Evolutionary conservation across 2,329 filamentous ascomycete genomes (phyloP).

Genomic region (Plenodomus tracheiphilus): DNA sequence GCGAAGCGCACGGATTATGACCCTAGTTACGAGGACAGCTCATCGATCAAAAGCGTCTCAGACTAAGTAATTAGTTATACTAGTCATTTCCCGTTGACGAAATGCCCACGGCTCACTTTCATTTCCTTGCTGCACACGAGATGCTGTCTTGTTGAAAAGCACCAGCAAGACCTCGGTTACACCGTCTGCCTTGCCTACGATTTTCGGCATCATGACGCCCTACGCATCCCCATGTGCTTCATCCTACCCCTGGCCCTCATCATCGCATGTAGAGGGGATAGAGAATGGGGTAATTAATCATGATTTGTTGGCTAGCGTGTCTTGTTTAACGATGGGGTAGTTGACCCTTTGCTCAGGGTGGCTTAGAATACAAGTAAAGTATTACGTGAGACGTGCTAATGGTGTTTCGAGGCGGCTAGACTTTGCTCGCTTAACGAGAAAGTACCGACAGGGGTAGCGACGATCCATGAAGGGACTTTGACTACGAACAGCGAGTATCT

Average conservation of each 20-base stretch:
- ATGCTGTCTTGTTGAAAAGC: background rate
- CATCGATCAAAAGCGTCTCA: conserved; percentile 6
- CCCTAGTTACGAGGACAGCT: conserved; percentile 9
- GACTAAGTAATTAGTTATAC: background rate
- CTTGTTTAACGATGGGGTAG: no score
- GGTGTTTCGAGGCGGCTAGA: no score
- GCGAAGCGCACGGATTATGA: conserved; percentile 16
- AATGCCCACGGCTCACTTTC: background rate
- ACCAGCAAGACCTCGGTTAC: background rate
- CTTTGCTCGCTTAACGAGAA: no score
- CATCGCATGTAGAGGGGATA: no score
- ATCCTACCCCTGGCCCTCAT: conserved; percentile 14
- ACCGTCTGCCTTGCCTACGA: conserved; percentile 7
- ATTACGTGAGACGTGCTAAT: no score
- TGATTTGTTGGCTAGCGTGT: no score
- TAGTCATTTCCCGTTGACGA: background rate
- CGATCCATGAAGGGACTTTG: no score
- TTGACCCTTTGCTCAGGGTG: no score
- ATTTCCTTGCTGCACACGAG: background rate
- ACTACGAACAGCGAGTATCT: no score
- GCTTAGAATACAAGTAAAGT: no score
- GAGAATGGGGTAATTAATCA: no score
- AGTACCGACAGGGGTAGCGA: no score
- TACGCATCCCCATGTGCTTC: conserved; percentile 21
- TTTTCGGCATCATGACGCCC: conserved; percentile 14